These are phyloP conservation scores for Epichloe typhina DNA, from an alignment of 2,329 filamentous ascomycete genomes.

Conservation along the genomic window DNA sequence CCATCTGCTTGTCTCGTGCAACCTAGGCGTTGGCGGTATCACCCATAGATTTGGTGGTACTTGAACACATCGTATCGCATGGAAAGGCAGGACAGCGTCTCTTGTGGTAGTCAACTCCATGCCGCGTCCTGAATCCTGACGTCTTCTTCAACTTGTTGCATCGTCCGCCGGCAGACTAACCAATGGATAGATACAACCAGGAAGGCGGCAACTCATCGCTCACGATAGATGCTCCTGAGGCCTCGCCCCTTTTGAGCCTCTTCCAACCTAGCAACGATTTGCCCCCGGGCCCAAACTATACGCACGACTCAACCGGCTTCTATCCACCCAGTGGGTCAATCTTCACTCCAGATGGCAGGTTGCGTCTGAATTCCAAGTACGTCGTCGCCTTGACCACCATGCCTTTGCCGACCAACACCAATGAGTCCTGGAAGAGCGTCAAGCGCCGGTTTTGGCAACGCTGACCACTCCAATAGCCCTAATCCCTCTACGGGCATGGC, in stretches of 20 bases:
- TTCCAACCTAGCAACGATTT: constrained; percentile 35
- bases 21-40: constrained; percentile 33
- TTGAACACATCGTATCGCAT: constrained; percentile 18
- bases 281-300: constrained; percentile 33
- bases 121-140: constrained; percentile 3
- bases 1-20: constrained; percentile 20
- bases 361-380: constrained; percentile 42
- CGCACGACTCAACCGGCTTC: constrained; percentile 35
- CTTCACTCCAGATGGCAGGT: constrained; percentile 37
- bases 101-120: constrained; percentile 15
- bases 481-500: constrained; percentile 42
- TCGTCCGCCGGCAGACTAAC: constrained; percentile 6
- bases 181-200: constrained; percentile 37
- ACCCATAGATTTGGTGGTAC: constrained; percentile 20
- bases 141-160: constrained; percentile 6
- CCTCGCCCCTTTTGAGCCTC: constrained; percentile 35
- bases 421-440: not conserved
- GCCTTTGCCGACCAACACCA: not conserved
- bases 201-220: constrained; percentile 38
- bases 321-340: constrained; percentile 32
- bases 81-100: constrained; percentile 24
- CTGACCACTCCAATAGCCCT: constrained; percentile 22
- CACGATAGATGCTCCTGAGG: constrained; percentile 40
- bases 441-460: constrained; percentile 7
- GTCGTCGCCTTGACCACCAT: constrained; percentile 19